Base-by-base conservation (phyloP, 2,329 filamentous ascomycete genomes). In the Ascocoryne sarcoides region DNA sequence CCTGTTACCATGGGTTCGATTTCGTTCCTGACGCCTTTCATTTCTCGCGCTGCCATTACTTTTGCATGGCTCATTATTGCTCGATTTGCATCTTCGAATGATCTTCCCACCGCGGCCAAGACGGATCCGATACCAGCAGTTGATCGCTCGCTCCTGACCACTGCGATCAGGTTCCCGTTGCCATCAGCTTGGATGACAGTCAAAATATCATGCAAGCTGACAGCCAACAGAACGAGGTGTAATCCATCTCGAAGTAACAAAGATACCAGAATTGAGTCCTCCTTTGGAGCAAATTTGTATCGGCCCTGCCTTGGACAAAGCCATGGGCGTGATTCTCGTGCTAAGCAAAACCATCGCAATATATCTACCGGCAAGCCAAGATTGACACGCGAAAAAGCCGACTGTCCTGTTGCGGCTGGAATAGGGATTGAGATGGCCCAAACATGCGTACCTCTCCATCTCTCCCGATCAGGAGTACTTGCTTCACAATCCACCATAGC, bases 181-280 rank as follows among this genome's bases (percentile, higher is more conserved):
- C 17, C 14, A 29, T 37, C 37, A 10, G 43, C 33, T 23, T 34
- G 40, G 5, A 48, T 10, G 0, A 39, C 38, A 9, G 28, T 41
- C 7, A 37, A 29, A 18, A 43, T 28, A 15, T 42, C 43, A 32
- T 46, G 17, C 10, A 46, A 17, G 19, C 45, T 48, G 29, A 48
- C 7, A 10, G 39, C 43, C 32, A 48, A 34, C 23, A 48, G 23
- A 8, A 42, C 38, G 8, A 47, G 17, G 19, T 48, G 39, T 16
- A 32, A 32, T 8, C 44, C 41, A 40, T 45, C 36, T 23, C 17
- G 19, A n/a, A 26, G 29, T n/a, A 48, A 14, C 10, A 44, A 43
- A 4, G 43, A 48, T 4, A 43, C 12, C 12, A 48, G 17, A 43
- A 48, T 39, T 2, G 40, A 32, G 31, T 48, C 44, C 29, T 45